Evolutionary conservation across 352 stramenopile genomes (phyloP).

Genomic region (Peronospora destructor): DNA sequence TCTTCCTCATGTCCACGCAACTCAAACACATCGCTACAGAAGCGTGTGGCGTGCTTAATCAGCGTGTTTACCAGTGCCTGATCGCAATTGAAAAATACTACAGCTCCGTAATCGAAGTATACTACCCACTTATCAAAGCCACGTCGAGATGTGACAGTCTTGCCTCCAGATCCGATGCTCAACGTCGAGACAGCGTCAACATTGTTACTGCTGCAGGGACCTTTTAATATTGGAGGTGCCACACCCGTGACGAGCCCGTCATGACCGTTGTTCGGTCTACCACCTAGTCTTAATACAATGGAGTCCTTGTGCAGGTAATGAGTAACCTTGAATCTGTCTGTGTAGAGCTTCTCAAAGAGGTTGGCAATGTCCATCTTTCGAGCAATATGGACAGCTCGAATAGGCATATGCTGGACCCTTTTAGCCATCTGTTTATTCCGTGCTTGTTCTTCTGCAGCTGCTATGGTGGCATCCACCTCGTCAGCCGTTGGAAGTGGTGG

Average conservation of each 20-base stretch:
- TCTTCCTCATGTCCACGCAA: conserved; percentile 76
- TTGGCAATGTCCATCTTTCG: conserved; percentile 82
- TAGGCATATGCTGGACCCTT: conserved; percentile 70
- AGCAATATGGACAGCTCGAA: conserved; percentile 73
- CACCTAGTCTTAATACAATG: conserved; percentile 58
- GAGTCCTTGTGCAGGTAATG: conserved; percentile 82
- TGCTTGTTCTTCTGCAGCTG: conserved; percentile 46
- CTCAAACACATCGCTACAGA: conserved; percentile 72
- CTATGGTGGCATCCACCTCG: conserved; percentile 66
- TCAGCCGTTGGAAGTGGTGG: conserved; percentile 45
- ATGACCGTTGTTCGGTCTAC: conserved; percentile 30
- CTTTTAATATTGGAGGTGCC: conserved; percentile 14
- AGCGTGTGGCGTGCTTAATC: conserved; percentile 68
- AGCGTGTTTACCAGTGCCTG: conserved; percentile 64
- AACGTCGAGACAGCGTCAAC: conserved; percentile 36
- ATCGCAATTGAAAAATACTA: conserved; percentile 91
- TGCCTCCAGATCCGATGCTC: conserved; percentile 35
- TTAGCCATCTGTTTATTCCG: conserved; percentile 39
- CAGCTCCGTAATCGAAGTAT: conserved; percentile 89
- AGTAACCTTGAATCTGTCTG: conserved; percentile 72
- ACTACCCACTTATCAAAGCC: conserved; percentile 89
- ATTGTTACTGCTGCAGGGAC: conserved; percentile 11
- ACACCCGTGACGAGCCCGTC: conserved; percentile 35
- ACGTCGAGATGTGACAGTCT: conserved; percentile 54
- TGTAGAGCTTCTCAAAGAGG: conserved; percentile 86